These are phyloP conservation scores for Durusdinium trenchii DNA, from an alignment of 73 alveolate genomes.

Conservation along the genomic window DNA sequence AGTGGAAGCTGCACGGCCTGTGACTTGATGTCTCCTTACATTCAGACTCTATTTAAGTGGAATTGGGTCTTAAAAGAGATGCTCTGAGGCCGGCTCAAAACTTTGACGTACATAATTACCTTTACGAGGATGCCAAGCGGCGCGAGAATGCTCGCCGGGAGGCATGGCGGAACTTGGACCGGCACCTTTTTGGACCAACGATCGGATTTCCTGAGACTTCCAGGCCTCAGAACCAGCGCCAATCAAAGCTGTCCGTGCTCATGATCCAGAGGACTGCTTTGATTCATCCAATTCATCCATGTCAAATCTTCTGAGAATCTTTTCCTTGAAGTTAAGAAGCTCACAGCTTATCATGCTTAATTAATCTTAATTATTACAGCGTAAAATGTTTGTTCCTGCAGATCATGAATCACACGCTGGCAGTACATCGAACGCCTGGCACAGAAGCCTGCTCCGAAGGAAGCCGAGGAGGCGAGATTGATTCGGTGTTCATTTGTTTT, in stretches of 20 bases:
- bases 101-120: slow-evolving; percentile 31
- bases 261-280: slow-evolving; percentile 67
- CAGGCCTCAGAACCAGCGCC: slow-evolving; percentile 43
- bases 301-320: background rate
- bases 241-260: slow-evolving; percentile 37
- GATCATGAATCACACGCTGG: too few relatives aligned
- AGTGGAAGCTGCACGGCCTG: slow-evolving; percentile 41
- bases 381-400: too few relatives aligned
- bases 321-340: too few relatives aligned
- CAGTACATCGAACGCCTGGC: slow-evolving; percentile 93
- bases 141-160: slow-evolving; percentile 78
- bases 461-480: slow-evolving; percentile 36
- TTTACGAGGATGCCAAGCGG: slow-evolving; percentile 73
- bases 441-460: slow-evolving; percentile 50
- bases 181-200: too few relatives aligned
- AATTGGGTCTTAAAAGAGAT: background rate
- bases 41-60: background rate
- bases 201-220: too few relatives aligned
- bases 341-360: background rate
- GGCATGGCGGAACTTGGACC: too few relatives aligned
- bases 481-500: background rate
- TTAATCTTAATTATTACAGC: too few relatives aligned
- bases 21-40: background rate
- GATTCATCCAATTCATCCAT: background rate
- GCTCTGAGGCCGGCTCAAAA: slow-evolving; percentile 30